phyloP scores from a whole-genome alignment of 2,329 filamentous ascomycete genomes.

The Pseudogymnoascus sp. region DNA sequence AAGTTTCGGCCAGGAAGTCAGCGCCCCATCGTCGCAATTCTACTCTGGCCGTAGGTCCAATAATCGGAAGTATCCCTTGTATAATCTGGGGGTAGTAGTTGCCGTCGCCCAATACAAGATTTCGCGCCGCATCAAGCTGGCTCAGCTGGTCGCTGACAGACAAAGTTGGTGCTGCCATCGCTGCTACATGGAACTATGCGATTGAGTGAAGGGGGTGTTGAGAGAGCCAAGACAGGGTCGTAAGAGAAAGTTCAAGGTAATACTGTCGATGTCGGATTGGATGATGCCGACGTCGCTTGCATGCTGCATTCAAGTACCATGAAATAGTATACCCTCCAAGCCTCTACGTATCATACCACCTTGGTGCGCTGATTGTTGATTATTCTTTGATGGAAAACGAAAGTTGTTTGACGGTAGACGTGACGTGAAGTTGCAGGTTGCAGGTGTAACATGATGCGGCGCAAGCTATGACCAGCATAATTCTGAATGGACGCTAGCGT shows the following conservation, averaged over 20 bases:
- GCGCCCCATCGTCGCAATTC: conserved; percentile 92
- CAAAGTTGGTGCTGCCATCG: conserved; percentile 46
- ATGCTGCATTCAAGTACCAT: conserved; percentile 7
- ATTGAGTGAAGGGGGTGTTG: background rate
- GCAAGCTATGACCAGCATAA: conserved; percentile 9
- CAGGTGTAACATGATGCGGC: background rate
- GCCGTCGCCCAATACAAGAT: conserved; percentile 78
- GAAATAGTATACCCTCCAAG: background rate
- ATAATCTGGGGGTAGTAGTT: conserved; percentile 88
- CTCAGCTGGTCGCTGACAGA: conserved; percentile 68
- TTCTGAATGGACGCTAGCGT: conserved; percentile 5
- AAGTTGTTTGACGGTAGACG: conserved; percentile 1
- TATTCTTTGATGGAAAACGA: conserved; percentile 7
- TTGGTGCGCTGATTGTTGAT: conserved; percentile 4
- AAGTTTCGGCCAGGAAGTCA: conserved; percentile 92
- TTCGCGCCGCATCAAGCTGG: conserved; percentile 84
- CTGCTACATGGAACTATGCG: conserved; percentile 10
- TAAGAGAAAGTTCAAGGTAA: background rate
- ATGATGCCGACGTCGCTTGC: background rate
- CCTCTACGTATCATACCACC: conserved; percentile 7
- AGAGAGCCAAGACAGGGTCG: background rate
- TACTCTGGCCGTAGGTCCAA: conserved; percentile 63
- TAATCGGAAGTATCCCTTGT: conserved; percentile 84
- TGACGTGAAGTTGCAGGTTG: background rate
- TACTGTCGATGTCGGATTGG: background rate